Conservation (phyloP, 805 yeast genomes). For the Scheffersomyces stipitis region DNA sequence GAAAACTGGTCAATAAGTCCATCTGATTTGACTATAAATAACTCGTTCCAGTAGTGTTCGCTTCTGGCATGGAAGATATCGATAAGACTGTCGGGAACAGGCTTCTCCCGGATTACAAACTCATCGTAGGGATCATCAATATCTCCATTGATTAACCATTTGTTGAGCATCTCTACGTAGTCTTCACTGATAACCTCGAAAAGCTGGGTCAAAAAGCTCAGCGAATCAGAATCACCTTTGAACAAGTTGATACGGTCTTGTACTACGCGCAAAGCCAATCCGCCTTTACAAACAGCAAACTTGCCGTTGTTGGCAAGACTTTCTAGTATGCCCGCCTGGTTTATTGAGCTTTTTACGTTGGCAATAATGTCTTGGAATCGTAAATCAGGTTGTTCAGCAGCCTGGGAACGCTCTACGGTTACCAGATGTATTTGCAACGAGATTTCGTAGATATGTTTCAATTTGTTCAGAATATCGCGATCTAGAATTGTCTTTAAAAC, state of each 20-base stretch:
- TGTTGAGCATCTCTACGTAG: conserved; percentile 66
- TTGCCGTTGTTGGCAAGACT: conserved; percentile 49
- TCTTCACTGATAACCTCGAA: conserved; percentile 59
- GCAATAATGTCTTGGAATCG: conserved; percentile 32
- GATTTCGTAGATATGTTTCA: conserved; percentile 61
- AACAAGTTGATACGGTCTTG: conserved; percentile 55
- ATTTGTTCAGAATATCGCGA: conserved; percentile 23
- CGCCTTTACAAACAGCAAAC: conserved; percentile 71
- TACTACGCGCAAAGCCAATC: conserved; percentile 62
- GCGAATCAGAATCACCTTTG: conserved; percentile 64
- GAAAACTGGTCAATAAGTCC: conserved; percentile 70
- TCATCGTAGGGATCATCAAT: conserved; percentile 80
- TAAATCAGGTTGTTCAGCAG: conserved; percentile 16
- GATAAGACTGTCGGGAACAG: conserved; percentile 23
- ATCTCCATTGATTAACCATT: conserved; percentile 78
- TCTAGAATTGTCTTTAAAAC: conserved; percentile 45
- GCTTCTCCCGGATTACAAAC: conserved; percentile 62
- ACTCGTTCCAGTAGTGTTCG: conserved; percentile 72
- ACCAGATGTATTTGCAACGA: conserved; percentile 51
- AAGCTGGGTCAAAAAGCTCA: conserved; percentile 50
- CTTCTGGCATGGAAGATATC: conserved; percentile 36
- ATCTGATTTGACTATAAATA: conserved; percentile 70
- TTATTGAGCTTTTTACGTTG: conserved; percentile 40
- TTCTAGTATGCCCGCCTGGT: conserved; percentile 48
- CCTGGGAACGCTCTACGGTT: conserved; percentile 34